phyloP scores from a whole-genome alignment of 2,329 filamentous ascomycete species.

The Phaeophleospora eucalypticola region DNA sequence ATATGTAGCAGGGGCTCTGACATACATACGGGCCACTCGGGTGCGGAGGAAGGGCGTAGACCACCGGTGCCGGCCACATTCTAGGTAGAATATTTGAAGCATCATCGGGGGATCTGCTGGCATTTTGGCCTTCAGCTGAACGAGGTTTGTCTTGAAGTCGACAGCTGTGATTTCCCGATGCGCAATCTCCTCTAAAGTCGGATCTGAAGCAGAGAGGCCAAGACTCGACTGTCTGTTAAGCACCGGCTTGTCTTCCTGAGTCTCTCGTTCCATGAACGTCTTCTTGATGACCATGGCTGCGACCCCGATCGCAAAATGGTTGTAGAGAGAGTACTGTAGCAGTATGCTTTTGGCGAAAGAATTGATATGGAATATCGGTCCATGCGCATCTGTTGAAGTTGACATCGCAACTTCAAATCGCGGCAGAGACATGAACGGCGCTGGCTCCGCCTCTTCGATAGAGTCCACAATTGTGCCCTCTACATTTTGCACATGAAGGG shows the following conservation, averaged over 20 bases:
- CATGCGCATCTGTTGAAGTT: slow-evolving; percentile 79
- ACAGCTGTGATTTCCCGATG: slow-evolving; percentile 68
- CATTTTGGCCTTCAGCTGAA: slow-evolving; percentile 86
- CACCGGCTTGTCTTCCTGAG: slow-evolving; percentile 11
- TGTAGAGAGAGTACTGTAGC: slow-evolving; percentile 86
- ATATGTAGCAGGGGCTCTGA: slow-evolving; percentile 77
- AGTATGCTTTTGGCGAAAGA: slow-evolving; percentile 74
- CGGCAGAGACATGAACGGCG: slow-evolving; percentile 82
- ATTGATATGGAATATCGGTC: slow-evolving; percentile 82
- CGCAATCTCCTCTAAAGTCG: slow-evolving; percentile 27
- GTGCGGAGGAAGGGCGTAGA: slow-evolving; percentile 75
- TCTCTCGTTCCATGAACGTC: slow-evolving; percentile 36
- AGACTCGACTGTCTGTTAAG: slow-evolving; percentile 19
- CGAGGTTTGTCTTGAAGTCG: slow-evolving; percentile 73
- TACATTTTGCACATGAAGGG: slow-evolving; percentile 74
- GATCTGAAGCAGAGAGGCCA: slow-evolving; percentile 21
- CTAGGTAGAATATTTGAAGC: slow-evolving; percentile 79
- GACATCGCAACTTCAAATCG: slow-evolving; percentile 82
- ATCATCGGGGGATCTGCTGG: slow-evolving; percentile 87
- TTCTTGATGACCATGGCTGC: slow-evolving; percentile 66
- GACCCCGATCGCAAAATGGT: slow-evolving; percentile 84
- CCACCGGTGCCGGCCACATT: slow-evolving; percentile 82
- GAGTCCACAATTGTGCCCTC: slow-evolving; percentile 90
- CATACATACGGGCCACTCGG: slow-evolving; percentile 77
- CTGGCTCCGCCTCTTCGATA: slow-evolving; percentile 74